A percentile compares a stretch with the other conserved stretches of the same genome.
These are phyloP conservation scores for Parathielavia hyrcaniae DNA, from an alignment of 495 filamentous ascomycete genomes.

Conservation along the genomic window DNA sequence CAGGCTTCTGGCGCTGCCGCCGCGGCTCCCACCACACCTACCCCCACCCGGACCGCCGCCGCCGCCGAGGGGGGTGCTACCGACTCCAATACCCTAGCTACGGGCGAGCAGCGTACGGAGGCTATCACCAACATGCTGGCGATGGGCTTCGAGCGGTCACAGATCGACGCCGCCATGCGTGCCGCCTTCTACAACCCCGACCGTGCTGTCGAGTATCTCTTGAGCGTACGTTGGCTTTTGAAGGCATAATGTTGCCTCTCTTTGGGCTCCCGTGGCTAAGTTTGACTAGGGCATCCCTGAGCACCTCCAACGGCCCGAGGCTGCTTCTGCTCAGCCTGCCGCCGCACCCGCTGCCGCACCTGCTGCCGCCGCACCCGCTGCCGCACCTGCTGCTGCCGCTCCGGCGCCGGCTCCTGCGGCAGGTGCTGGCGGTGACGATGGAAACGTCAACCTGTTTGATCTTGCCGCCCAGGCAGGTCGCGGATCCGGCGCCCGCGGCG, in stretches of 20 bases:
- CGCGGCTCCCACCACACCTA: conserved; percentile 65
- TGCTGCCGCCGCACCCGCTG: not conserved
- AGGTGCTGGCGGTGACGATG: conserved; percentile 45
- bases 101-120: conserved; percentile 71
- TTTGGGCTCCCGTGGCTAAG: conserved; percentile 16
- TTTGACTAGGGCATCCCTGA: conserved; percentile 76
- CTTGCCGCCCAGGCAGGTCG: conserved; percentile 70
- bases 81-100: conserved; percentile 63
- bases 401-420: conserved; percentile 35
- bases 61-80: conserved; percentile 44
- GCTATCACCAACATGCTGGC: conserved; percentile 94
- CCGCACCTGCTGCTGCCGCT: conserved; percentile 25
- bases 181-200: conserved; percentile 96
- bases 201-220: conserved; percentile 90
- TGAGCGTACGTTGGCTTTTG: conserved; percentile 57
- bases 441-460: conserved; percentile 85
- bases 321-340: conserved; percentile 44
- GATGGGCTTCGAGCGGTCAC: conserved; percentile 84
- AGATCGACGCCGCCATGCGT: conserved; percentile 89
- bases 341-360: no score
- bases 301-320: conserved; percentile 49
- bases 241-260: not conserved
- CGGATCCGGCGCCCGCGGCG: conserved; percentile 45
- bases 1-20: conserved; percentile 49
- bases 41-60: conserved; percentile 43